These are phyloP conservation scores for Bipolaris bicolor DNA, from an alignment of 2,329 filamentous ascomycete species.

Conservation along the genomic window DNA sequence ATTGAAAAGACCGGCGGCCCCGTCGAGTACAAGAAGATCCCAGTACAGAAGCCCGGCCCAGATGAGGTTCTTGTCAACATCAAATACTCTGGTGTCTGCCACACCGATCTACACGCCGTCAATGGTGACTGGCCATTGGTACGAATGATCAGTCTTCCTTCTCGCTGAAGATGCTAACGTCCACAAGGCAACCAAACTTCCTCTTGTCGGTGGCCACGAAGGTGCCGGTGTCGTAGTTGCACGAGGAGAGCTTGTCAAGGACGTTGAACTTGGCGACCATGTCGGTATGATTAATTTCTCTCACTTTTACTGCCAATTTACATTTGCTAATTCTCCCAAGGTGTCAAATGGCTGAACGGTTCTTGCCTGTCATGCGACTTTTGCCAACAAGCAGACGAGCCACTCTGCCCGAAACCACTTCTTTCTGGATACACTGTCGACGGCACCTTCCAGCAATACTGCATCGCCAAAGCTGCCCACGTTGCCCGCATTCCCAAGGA, in stretches of 20 bases:
- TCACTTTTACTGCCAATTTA: background rate
- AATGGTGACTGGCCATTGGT: conserved; percentile 87
- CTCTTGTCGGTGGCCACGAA: conserved; percentile 80
- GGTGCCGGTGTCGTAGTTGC: conserved; percentile 85
- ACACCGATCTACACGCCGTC: conserved; percentile 82
- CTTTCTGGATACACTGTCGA: conserved; percentile 93
- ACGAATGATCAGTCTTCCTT: conserved; percentile 6
- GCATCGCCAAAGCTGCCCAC: conserved; percentile 83
- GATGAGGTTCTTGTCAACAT: conserved; percentile 93
- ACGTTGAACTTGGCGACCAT: conserved; percentile 78
- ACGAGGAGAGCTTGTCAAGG: conserved; percentile 75
- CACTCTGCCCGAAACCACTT: conserved; percentile 75
- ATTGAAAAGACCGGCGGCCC: conserved; percentile 78
- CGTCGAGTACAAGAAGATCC: conserved; percentile 78
- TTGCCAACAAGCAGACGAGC: conserved; percentile 81
- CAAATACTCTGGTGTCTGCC: conserved; percentile 89
- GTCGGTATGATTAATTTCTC: conserved; percentile 55
- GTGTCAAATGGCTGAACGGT: conserved; percentile 91
- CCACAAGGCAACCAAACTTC: conserved; percentile 69
- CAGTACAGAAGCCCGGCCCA: conserved; percentile 78
- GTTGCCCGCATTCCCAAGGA: conserved; percentile 82
- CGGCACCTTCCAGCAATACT: conserved; percentile 92
- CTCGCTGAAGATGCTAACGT: conserved; percentile 20
- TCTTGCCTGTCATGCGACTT: conserved; percentile 83
- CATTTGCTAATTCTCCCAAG: conserved; percentile 3